Evolutionary conservation across 129 eudicot species (phyloP).

Genomic region (Flaveria robusta): DNA sequence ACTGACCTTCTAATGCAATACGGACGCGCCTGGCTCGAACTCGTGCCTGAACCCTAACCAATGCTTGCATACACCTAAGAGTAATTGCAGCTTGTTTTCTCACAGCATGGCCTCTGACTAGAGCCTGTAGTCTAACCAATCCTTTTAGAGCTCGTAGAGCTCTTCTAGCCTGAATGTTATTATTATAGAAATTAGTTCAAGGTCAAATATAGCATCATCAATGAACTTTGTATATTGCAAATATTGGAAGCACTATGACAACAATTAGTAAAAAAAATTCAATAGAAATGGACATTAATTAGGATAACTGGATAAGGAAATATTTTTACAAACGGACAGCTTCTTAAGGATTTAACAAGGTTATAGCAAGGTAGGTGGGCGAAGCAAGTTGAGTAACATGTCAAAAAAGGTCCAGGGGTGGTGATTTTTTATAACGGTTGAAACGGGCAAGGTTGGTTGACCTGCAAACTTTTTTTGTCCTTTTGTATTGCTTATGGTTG

Average conservation of each 20-base stretch:
- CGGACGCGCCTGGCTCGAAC: constrained; percentile 96
- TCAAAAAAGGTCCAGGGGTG: too few relatives aligned
- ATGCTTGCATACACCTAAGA: constrained; percentile 96
- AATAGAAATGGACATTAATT: background rate
- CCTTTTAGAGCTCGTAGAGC: constrained; percentile 89
- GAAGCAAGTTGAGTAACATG: too few relatives aligned
- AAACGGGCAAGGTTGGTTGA: background rate
- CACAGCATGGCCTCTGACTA: constrained; percentile 92
- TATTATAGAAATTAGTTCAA: constrained; percentile 19
- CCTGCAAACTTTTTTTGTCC: background rate
- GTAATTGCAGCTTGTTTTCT: constrained; percentile 97
- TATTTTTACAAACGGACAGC: too few relatives aligned
- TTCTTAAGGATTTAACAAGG: background rate
- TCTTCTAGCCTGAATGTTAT: constrained; percentile 69
- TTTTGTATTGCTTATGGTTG: background rate
- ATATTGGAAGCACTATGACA: background rate
- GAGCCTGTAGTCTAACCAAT: constrained; percentile 93
- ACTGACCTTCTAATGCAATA: constrained; percentile 65
- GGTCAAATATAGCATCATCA: background rate
- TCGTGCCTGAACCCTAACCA: constrained; percentile 96
- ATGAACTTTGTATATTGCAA: background rate
- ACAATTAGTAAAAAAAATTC: background rate
- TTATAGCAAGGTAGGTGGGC: too few relatives aligned
- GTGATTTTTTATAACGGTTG: background rate
- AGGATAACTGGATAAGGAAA: background rate